Conservation (phyloP, 2,329 filamentous ascomycete genomes). For the Fusarium mangiferae region DNA sequence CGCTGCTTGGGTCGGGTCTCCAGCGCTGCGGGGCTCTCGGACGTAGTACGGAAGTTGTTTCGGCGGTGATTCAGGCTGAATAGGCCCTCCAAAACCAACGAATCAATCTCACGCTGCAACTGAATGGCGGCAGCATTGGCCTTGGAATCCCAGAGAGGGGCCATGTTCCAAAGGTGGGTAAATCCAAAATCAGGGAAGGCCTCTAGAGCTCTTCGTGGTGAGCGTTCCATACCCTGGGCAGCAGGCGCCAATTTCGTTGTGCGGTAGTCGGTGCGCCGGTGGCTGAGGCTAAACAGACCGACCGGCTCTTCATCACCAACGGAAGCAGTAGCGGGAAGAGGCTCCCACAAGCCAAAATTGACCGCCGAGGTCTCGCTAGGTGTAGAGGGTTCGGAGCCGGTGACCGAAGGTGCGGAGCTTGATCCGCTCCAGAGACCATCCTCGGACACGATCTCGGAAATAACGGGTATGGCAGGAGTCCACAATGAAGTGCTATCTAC, state of each 20-base stretch:
- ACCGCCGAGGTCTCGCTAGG: conserved; percentile 17
- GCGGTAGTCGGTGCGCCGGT: conserved; percentile 40
- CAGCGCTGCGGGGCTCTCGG: conserved; percentile 42
- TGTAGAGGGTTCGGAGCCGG: conserved; percentile 19
- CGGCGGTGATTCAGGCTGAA: conserved; percentile 43
- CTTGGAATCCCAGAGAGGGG: conserved; percentile 40
- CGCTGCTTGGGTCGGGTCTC: conserved; percentile 49
- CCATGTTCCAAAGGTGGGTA: conserved; percentile 42
- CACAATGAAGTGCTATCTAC: conserved; percentile 40
- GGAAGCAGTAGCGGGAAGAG: conserved; percentile 10
- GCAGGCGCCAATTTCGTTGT: conserved; percentile 39
- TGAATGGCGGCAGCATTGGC: conserved; percentile 31
- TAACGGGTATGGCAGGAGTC: conserved; percentile 29
- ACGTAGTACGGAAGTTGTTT: conserved; percentile 42
- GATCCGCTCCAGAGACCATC: conserved; percentile 38
- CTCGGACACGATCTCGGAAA: conserved; percentile 23
- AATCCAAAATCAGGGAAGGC: conserved; percentile 36
- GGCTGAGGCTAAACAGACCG: conserved; percentile 42
- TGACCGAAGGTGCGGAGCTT: conserved; percentile 25
- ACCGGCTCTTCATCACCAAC: conserved; percentile 32
- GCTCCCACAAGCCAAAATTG: conserved; percentile 41
- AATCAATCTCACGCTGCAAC: conserved; percentile 36
- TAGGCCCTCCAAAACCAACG: conserved; percentile 36
- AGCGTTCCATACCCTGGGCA: conserved; percentile 36
- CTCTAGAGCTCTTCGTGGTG: conserved; percentile 30